Percentiles rank a stretch among this genome's conserved stretches.
phyloP scores from a whole-genome alignment of 78 protist species.

The Salpingoeca rosetta region DNA sequence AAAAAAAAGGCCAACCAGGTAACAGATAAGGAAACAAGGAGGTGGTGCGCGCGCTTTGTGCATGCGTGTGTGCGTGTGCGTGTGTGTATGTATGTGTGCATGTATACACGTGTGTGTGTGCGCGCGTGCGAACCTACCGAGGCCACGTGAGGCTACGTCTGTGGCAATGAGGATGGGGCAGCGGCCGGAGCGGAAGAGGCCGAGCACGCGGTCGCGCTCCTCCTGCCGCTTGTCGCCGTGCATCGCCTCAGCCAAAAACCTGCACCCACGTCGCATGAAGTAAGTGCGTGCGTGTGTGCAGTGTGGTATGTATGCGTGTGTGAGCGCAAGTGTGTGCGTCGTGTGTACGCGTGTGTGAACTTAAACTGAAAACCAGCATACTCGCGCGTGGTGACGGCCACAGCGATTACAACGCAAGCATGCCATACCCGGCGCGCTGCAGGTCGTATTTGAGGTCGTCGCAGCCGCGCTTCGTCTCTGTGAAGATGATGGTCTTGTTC shows the following conservation, averaged over 20 bases:
- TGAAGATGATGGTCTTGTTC: slow-evolving; percentile 63
- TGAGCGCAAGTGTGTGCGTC: too few relatives aligned
- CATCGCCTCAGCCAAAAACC: slow-evolving; percentile 52
- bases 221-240: slow-evolving; percentile 91
- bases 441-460: slow-evolving; percentile 45
- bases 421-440: slow-evolving; percentile 22
- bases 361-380: too few relatives aligned
- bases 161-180: slow-evolving; percentile 66
- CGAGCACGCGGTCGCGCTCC: slow-evolving; percentile 63
- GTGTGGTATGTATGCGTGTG: too few relatives aligned
- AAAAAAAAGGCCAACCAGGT: too few relatives aligned
- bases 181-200: slow-evolving; percentile 36
- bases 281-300: neutral
- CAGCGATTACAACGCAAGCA: too few relatives aligned
- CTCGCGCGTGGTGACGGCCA: too few relatives aligned
- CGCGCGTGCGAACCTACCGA: slow-evolving; percentile 39
- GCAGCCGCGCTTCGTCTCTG: slow-evolving; percentile 54
- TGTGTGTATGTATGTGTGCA: too few relatives aligned
- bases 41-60: too few relatives aligned
- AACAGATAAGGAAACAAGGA: too few relatives aligned
- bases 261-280: neutral
- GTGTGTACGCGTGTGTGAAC: too few relatives aligned
- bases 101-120: too few relatives aligned
- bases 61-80: too few relatives aligned
- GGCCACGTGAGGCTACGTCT: slow-evolving; percentile 85